Evolutionary conservation across 257 asterid species (phyloP), one percentile per base, ranked within the genome.

Genomic region (Lantana camara): DNA sequence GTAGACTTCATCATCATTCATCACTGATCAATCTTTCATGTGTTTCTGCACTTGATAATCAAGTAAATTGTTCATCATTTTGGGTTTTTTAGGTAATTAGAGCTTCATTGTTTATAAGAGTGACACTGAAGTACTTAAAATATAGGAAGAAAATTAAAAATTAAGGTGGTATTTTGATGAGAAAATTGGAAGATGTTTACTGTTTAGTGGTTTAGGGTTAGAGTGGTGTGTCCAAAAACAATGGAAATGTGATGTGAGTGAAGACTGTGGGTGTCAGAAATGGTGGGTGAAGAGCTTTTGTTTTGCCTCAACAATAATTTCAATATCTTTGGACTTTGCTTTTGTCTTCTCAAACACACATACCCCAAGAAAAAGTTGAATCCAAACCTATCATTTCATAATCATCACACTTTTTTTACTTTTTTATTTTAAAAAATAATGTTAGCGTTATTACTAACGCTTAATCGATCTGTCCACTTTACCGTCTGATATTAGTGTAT

Each of bases 311-410:
- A 14, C 50, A 66, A 58, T 66, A 38, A 64, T 66, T 66, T 66
- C 50, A 70, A 53, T 62, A 19, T 34, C 23, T 66, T 73, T 59
- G 74, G 74, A 67, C 57, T 37, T 73, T 73, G 63, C 74, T 67
- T 73, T 67, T 60, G 68, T 66, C 72, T 60, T 60, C 44, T 53
- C 38, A 67, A 37, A 73, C 69, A 73, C 69, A 73, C 69, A 29
- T 10, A 38, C 60, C 20, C 64, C 78, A 48, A 73, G 52, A 37
- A 60, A 27, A 67, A 53, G 60, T 56, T 29, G 37, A 67, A 38
- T 5, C 61, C 69, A 66, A 60, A 60, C 7, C 69, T 47, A 69
- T 73, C 64, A 73, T 73, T 67, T 60, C 73, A 66, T 64, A 59
- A 73, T 73, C 77, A 65, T 72, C 56, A 42, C 41, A 45, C 51